Evolutionary conservation across 306 rosid species (phyloP), one percentile per base, ranked within the genome.

Genomic region (Coriaria nepalensis): DNA sequence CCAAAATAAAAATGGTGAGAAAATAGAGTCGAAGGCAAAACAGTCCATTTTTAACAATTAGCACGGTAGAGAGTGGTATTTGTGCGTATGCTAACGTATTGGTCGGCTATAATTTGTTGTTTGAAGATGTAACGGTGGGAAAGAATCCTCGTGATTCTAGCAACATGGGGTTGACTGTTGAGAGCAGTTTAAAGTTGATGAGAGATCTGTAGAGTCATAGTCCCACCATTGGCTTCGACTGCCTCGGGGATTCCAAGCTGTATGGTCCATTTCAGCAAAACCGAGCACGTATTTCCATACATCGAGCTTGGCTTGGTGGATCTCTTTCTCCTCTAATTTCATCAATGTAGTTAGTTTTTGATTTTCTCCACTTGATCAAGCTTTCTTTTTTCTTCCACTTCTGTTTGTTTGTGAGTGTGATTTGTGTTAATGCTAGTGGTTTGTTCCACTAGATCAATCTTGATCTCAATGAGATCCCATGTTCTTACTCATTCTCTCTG

Each of bases 231-330:
- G 4, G 9, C 57, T 68, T 78, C 94, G 4, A 83, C 68, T 46
- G 70, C 58, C 7, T 87, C 94, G 0, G 82, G 75, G 52, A 87
- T 68, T 52, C 72, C 72, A 9, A 87, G 82, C 45, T 87, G 79
- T 42, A 87, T 60, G 10, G 78, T 79, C 80, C 35, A 57, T 35
- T 64, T 87, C 92, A 0, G 48, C 65, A 52, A 73, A 80, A 8
- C 96, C 82, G 5, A 73, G 69, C 40, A 68, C 38, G 66, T 73
- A 76, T 33, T 52, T 78, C 78, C 79, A 78, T 0, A 78, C 60
- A 0, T 57, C 50, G 8, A 60, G 10, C 33, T 61, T 56, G 0
- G 78, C 93, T 6, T 47, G 34, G 9, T 56, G 59, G 20, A 75
- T 77, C 47, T 68, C 74, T 41, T 63, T 66, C 2, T 64, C 40